phyloP scores from a whole-genome alignment of 2,329 filamentous ascomycete species.

The Biscogniauxia mediterranea region DNA sequence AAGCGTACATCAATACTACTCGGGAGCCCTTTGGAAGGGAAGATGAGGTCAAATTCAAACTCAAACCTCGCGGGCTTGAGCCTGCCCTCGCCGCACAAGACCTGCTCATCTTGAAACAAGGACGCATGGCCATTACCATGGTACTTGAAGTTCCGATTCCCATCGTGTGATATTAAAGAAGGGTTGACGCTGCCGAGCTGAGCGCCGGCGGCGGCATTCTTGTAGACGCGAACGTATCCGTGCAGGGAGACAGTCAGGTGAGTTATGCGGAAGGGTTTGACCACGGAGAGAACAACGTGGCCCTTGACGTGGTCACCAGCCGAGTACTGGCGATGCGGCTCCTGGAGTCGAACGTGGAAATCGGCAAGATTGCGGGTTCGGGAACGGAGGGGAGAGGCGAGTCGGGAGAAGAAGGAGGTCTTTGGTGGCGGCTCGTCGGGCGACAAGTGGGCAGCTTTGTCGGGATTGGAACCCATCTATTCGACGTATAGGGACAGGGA shows the following conservation, averaged over 20 bases:
- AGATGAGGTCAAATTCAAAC: constrained; percentile 74
- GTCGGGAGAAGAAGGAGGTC: constrained; percentile 51
- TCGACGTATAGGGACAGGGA: constrained; percentile 28
- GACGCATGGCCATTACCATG: constrained; percentile 77
- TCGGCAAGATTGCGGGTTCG: constrained; percentile 67
- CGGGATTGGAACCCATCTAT: constrained; percentile 47
- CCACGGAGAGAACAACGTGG: constrained; percentile 67
- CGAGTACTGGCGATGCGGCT: constrained; percentile 73
- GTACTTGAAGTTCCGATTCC: constrained; percentile 50
- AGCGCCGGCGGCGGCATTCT: constrained; percentile 59
- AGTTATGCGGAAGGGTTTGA: constrained; percentile 74
- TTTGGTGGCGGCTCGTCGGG: constrained; percentile 40
- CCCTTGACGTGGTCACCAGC: constrained; percentile 75
- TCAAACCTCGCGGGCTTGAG: constrained; percentile 73
- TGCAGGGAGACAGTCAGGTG: constrained; percentile 77
- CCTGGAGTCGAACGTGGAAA: constrained; percentile 74
- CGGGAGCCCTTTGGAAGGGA: constrained; percentile 68
- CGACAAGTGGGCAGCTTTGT: constrained; percentile 38
- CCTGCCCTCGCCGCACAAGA: constrained; percentile 74
- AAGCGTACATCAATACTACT: constrained; percentile 87
- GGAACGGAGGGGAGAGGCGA: constrained; percentile 50
- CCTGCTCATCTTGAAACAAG: constrained; percentile 78
- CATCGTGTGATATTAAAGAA: constrained; percentile 37
- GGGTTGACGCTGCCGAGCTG: constrained; percentile 45
- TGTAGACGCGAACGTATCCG: constrained; percentile 77